phyloP scores from a whole-genome alignment of 306 rosid species.

The Acacia confusa region DNA sequence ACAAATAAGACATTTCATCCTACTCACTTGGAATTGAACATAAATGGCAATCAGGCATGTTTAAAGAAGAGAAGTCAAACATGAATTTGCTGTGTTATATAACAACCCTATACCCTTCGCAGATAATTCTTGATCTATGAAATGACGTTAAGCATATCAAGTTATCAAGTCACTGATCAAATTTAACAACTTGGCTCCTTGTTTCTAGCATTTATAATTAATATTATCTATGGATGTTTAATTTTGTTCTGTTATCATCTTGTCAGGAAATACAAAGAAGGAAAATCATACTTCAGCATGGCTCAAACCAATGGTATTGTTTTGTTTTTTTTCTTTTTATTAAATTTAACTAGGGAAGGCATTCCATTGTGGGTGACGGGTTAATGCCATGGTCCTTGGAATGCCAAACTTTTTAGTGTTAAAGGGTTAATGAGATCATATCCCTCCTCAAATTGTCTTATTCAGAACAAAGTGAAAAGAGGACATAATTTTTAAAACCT shows the following conservation, averaged over 20 bases:
- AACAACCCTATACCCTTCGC: background rate
- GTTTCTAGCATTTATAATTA: background rate
- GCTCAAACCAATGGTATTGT: background rate
- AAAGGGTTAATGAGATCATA: background rate
- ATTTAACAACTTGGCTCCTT: background rate
- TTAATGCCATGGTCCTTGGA: background rate
- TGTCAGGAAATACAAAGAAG: background rate
- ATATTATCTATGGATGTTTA: background rate
- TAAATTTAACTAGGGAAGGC: background rate
- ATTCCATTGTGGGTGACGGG: too few relatives aligned
- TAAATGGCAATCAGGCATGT: background rate
- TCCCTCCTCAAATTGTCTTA: background rate
- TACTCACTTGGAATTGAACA: background rate
- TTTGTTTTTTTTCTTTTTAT: background rate
- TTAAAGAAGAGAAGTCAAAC: background rate
- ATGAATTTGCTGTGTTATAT: background rate
- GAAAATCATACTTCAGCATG: background rate
- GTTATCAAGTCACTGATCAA: background rate
- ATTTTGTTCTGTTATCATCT: background rate
- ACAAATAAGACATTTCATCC: slow-evolving; percentile 4
- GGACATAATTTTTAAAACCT: background rate
- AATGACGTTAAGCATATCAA: background rate
- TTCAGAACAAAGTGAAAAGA: background rate
- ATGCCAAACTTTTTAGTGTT: background rate
- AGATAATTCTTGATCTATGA: background rate